Conservation (phyloP, 345 rosid species). For the Eutrema yunnanense region DNA sequence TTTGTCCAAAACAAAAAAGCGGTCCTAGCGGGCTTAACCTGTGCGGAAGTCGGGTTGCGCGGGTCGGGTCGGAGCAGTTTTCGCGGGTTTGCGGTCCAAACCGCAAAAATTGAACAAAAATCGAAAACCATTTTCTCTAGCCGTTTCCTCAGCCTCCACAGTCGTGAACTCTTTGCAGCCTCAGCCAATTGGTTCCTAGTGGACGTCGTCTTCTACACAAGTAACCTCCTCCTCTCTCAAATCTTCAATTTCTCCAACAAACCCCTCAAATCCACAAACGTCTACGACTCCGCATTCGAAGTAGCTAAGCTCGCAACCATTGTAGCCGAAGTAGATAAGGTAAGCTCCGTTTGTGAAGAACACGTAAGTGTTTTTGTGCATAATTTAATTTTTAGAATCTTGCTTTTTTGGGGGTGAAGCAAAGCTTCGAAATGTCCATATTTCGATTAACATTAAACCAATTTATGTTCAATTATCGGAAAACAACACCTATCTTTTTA, state of each 20-base stretch:
- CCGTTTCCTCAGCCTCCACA: slow-evolving; percentile 53
- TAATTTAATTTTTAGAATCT: no score
- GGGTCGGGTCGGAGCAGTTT: no score
- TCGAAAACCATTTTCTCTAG: slow-evolving; percentile 33
- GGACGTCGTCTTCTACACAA: not conserved
- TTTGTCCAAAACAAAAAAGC: no score
- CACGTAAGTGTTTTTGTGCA: no score
- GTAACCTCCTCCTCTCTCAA: slow-evolving; percentile 56
- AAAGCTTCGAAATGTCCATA: not conserved
- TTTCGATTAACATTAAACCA: not conserved
- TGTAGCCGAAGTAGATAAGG: slow-evolving; percentile 19
- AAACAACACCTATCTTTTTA: not conserved
- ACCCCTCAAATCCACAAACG: not conserved
- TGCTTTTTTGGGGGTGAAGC: no score
- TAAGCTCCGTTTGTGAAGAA: no score
- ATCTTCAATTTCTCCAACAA: slow-evolving; percentile 28
- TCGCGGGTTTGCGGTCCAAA: no score
- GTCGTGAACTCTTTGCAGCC: slow-evolving; percentile 57
- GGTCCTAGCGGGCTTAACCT: no score
- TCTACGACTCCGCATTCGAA: slow-evolving; percentile 37
- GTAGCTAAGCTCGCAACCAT: slow-evolving; percentile 41
- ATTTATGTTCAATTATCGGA: not conserved
- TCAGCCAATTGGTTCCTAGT: not conserved
- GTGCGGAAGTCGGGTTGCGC: no score
- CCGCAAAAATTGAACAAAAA: no score